These are phyloP conservation scores for Zygnema cylindricum DNA, from an alignment of 139 green algal species.

Conservation along the genomic window DNA sequence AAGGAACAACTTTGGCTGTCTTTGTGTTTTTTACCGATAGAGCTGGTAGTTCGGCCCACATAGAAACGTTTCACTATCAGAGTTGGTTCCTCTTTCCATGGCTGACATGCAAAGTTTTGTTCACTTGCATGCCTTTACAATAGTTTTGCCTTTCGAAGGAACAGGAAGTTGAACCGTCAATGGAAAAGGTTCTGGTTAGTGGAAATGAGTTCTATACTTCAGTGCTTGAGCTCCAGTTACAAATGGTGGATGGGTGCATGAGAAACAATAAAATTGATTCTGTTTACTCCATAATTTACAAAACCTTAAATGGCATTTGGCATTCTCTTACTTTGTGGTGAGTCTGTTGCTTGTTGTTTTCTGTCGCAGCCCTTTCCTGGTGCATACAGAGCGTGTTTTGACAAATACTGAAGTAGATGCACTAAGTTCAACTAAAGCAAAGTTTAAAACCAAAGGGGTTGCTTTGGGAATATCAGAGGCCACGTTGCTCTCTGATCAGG, in stretches of 20 bases:
- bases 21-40: no score
- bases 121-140: no score
- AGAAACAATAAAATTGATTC: background rate
- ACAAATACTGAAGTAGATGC: background rate
- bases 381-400: background rate
- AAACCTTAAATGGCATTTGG: background rate
- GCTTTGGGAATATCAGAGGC: background rate
- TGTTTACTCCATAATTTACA: background rate
- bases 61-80: no score
- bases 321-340: background rate
- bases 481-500: constrained; percentile 2
- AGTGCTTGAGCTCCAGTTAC: no score
- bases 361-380: constrained; percentile 10
- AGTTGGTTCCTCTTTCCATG: no score
- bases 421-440: background rate
- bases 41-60: no score
- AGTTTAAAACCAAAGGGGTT: background rate
- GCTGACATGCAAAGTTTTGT: no score
- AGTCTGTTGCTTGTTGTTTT: background rate
- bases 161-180: no score
- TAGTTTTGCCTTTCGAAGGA: no score
- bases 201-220: no score
- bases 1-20: no score
- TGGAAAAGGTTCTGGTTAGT: no score
- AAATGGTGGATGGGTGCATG: background rate